Evolutionary conservation across 2,329 filamentous ascomycete species (phyloP), one percentile per base, ranked within the genome.

Genomic region (Neophaeococcomyces mojaviensis): DNA sequence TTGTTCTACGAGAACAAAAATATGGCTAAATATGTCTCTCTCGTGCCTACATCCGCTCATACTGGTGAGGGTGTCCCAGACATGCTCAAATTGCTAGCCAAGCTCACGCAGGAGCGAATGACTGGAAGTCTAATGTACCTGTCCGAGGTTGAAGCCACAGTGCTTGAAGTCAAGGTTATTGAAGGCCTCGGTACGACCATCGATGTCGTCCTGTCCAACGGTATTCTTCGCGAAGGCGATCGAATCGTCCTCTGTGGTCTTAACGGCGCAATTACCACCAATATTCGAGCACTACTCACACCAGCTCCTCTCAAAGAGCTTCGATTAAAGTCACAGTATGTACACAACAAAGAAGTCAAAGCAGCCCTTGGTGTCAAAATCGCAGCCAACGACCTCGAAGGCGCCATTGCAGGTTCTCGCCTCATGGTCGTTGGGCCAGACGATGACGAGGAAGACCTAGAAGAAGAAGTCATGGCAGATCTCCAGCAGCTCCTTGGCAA

Each of bases 281-380:
- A 96, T 57, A 92, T 98, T 59, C 81, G 92, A 70, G 94, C 92
- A 12, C 77, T 98, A 20, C 75, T 98, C 43, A 98, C 92, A 3
- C 92, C 92, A 1, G 89, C 88, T 9, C 86, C 88, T 50, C 81
- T 98, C 64, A 92, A 88, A 63, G 92, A 98, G 66, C 69, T 98
- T 54, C 88, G 94, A 65, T 79, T 98, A 59, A 97, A 97, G 71
- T 95, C 89, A 2, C 78, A 83, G 52, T 98, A 98, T 61, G 90
- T 98, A 24, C 94, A 98, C 74, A 96, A 98, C 74, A 97, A 98
- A 73, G 88, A 95, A 67, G 89, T 96, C 71, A 98, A 96, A 76
- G 92, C 94, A 16, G 88, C 92, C 7, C 79, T 98, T 61, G 92
- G 92, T 84, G 88, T 98, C 67, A 98, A 98, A 79, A 97, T 98